phyloP scores from a whole-genome alignment of 768 basidiomycete species.

The Lentinula aciculospora region DNA sequence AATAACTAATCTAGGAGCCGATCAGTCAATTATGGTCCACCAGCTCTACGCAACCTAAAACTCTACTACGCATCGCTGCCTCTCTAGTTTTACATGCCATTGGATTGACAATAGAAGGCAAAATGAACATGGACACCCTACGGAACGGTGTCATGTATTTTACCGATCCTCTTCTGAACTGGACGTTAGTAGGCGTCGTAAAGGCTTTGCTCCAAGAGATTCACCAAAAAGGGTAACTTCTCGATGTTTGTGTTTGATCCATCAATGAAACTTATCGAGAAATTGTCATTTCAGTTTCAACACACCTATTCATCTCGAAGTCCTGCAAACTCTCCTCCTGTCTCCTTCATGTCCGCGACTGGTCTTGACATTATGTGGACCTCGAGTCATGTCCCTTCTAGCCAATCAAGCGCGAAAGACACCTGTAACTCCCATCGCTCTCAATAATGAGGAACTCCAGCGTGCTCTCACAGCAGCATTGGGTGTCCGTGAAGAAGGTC shows the following conservation, averaged over 20 bases:
- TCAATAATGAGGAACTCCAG: slow-evolving; percentile 33
- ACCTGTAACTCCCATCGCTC: slow-evolving; percentile 10
- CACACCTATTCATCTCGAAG: slow-evolving; percentile 49
- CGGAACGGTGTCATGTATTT: slow-evolving; percentile 78
- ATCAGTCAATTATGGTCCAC: neutral
- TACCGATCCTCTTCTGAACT: slow-evolving; percentile 63
- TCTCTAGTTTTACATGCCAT: slow-evolving; percentile 65
- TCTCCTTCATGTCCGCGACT: slow-evolving; percentile 61
- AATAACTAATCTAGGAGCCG: neutral
- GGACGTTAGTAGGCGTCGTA: slow-evolving; percentile 76
- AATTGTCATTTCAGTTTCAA: slow-evolving; percentile 31
- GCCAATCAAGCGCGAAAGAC: slow-evolving; percentile 28
- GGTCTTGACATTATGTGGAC: slow-evolving; percentile 60
- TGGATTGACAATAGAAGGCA: slow-evolving; percentile 34
- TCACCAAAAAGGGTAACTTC: slow-evolving; percentile 44
- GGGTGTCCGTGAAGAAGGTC: slow-evolving; percentile 32
- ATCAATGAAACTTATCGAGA: slow-evolving; percentile 3
- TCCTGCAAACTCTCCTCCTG: slow-evolving; percentile 60
- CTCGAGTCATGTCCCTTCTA: slow-evolving; percentile 42
- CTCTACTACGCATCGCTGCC: slow-evolving; percentile 60
- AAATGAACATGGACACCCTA: slow-evolving; percentile 63
- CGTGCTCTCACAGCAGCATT: slow-evolving; percentile 32
- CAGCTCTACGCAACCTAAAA: slow-evolving; percentile 69
- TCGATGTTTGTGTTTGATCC: neutral
- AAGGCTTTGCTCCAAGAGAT: slow-evolving; percentile 59